These are phyloP conservation scores for Alnus rubra DNA, from an alignment of 306 rosid species.

Conservation along the genomic window DNA sequence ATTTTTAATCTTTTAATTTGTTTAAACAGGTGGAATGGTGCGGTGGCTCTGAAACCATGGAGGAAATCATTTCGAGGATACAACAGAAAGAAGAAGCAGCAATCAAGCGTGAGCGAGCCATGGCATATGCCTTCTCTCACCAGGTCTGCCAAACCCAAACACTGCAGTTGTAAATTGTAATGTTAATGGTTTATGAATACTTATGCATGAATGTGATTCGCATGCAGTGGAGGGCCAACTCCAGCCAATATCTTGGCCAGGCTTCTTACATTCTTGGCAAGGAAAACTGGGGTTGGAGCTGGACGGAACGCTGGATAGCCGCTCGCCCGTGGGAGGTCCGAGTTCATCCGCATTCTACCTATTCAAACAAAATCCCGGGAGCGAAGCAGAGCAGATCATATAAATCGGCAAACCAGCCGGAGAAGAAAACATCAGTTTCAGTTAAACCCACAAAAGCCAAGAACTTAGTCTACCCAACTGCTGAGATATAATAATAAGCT, in stretches of 20 bases:
- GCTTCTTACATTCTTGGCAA: constrained; percentile 59
- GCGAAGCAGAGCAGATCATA: constrained; percentile 38
- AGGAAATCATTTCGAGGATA: constrained; percentile 65
- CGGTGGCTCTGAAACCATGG: constrained; percentile 78
- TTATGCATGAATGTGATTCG: constrained; percentile 27
- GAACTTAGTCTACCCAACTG: constrained; percentile 29
- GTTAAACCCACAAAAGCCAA: constrained; percentile 48
- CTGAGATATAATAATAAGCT: constrained; percentile 23
- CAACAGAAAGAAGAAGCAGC: constrained; percentile 80
- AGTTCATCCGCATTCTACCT: constrained; percentile 40
- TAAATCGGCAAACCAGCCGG: constrained; percentile 31
- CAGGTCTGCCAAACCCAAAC: constrained; percentile 50
- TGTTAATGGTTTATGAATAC: not conserved
- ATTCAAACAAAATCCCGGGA: constrained; percentile 42
- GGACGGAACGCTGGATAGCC: constrained; percentile 83
- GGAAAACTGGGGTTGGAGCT: constrained; percentile 91
- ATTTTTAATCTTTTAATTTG: not conserved
- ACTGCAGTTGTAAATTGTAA: not conserved
- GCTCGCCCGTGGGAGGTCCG: constrained; percentile 88
- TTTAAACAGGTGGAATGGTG: constrained; percentile 39
- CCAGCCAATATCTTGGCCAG: constrained; percentile 67
- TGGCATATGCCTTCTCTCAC: constrained; percentile 89
- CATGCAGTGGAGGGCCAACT: constrained; percentile 88
- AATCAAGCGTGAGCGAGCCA: constrained; percentile 64
- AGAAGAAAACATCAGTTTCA: constrained; percentile 24